Base-by-base conservation (phyloP, 768 basidiomycete genomes). In the Suillus variegatus region DNA sequence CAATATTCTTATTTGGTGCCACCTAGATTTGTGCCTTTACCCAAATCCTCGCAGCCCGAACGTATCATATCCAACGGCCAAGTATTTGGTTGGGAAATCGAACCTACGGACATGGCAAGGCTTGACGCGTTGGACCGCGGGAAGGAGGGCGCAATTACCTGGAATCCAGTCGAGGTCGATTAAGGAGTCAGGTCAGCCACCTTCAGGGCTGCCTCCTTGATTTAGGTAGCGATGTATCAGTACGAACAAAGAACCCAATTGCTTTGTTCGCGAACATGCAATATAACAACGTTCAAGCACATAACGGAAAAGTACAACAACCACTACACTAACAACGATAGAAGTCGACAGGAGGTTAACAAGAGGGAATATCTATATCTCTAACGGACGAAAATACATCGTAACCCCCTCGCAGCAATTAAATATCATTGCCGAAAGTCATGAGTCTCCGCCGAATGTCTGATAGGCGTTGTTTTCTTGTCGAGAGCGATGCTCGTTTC, bases 61-160 rank as follows among this genome's bases (percentile, higher is more conserved):
- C 78, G 85, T 16, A 83, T 87, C 69, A 65, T 65, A 36, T 75
- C 77, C 6, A 87, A 87, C 67, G 72, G 75, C 4, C 72, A 82
- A 52, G 74, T 86, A 0, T 86, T 75, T 66, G 80, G 82, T 64
- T 86, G 85, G 67, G 77, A 77, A 54, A 72, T 86, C 16, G 72
- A 74, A 56, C 68, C 70, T 28, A 76, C 74, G 10, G 84, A 85
- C 57, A 85, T 87, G 82, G 60, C 44, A 1, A 71, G 66, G 22
- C 71, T 87, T 5, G 79, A 84, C 62, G 76, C 70, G 0, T 71
- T 86, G 6, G 85, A 87, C 66, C 66, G 71, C 65, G 86, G 83
- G 3, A 73, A 76, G 14, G 75, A 74, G 6, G 85, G 84, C 0
- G 78, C 84, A 0, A 69, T 82, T 13, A 81, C 74, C n/a, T 86